phyloP scores from a whole-genome alignment of 2,329 filamentous ascomycete species.

The Stemphylium vesicarium region DNA sequence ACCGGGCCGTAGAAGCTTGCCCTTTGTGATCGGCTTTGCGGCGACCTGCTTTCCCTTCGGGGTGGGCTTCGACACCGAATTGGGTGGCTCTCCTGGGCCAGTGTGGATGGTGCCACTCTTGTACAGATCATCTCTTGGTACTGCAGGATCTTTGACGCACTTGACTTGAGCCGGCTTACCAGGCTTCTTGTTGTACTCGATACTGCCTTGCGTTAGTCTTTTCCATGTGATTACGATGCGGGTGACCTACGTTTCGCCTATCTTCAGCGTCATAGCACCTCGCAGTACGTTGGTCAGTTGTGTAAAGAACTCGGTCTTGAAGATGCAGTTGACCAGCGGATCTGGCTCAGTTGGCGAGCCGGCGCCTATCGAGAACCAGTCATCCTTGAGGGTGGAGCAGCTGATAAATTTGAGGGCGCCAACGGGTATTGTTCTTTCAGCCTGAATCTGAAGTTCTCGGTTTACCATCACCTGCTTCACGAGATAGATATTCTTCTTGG shows the following conservation, averaged over 20 bases:
- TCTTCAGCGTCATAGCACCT: slow-evolving; percentile 80
- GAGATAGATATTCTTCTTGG: slow-evolving; percentile 85
- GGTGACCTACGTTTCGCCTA: slow-evolving; percentile 67
- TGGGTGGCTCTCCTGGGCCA: slow-evolving; percentile 79
- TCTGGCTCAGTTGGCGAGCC: slow-evolving; percentile 92
- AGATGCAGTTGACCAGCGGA: slow-evolving; percentile 87
- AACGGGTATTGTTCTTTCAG: slow-evolving; percentile 82
- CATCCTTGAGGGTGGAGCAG: slow-evolving; percentile 81
- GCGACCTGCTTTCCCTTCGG: slow-evolving; percentile 86
- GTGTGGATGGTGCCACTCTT: slow-evolving; percentile 94
- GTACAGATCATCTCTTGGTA: slow-evolving; percentile 78
- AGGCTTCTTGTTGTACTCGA: slow-evolving; percentile 98
- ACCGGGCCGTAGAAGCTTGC: slow-evolving; percentile 89
- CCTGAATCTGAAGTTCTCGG: slow-evolving; percentile 77
- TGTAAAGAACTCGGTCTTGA: slow-evolving; percentile 98
- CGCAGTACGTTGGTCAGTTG: slow-evolving; percentile 83
- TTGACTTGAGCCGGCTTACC: slow-evolving; percentile 90
- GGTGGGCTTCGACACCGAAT: slow-evolving; percentile 80
- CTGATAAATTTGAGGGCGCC: slow-evolving; percentile 89
- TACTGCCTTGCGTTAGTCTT: slow-evolving; percentile 53
- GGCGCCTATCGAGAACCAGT: slow-evolving; percentile 94
- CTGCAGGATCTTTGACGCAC: slow-evolving; percentile 82
- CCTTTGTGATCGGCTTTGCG: slow-evolving; percentile 87
- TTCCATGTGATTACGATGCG: background rate
- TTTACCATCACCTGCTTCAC: slow-evolving; percentile 84